Evolutionary conservation across 805 yeast genomes (phyloP).

Genomic region (Candida montana): DNA sequence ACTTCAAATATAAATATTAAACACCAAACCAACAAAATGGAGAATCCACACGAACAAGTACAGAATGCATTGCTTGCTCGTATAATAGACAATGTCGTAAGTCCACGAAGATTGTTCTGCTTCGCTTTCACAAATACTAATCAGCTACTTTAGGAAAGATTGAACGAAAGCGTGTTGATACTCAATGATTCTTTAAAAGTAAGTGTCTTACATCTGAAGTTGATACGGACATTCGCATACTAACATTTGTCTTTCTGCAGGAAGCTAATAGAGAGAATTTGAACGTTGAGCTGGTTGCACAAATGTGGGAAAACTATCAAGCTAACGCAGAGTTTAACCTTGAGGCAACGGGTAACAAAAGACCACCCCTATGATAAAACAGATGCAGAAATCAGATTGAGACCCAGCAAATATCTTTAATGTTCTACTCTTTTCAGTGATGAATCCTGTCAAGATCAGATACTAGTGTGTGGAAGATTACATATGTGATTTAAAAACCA

Average conservation of each 20-base stretch:
- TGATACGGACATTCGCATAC: background rate
- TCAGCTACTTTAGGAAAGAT: constrained; percentile 41
- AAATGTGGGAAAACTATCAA: constrained; percentile 74
- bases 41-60: constrained; percentile 80
- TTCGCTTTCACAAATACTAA: too few relatives aligned
- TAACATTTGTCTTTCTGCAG: constrained; percentile 9
- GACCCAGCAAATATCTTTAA: too few relatives aligned
- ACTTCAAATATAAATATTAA: background rate
- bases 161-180: constrained; percentile 64
- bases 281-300: constrained; percentile 65
- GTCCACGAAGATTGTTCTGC: too few relatives aligned
- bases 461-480: background rate
- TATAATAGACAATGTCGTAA: constrained; percentile 68
- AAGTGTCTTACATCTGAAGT: constrained; percentile 7
- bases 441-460: background rate
- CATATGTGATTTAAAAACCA: background rate
- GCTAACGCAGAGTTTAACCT: constrained; percentile 67
- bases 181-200: constrained; percentile 56
- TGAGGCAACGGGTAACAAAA: constrained; percentile 57
- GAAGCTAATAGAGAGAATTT: constrained; percentile 61
- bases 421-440: background rate
- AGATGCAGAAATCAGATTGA: too few relatives aligned
- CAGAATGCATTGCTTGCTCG: constrained; percentile 72
- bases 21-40: constrained; percentile 44
- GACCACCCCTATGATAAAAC: constrained; percentile 46